Evolutionary conservation across 1,284 basidiomycete genomes (phyloP).

Genomic region (Ustilago cynodontis): DNA sequence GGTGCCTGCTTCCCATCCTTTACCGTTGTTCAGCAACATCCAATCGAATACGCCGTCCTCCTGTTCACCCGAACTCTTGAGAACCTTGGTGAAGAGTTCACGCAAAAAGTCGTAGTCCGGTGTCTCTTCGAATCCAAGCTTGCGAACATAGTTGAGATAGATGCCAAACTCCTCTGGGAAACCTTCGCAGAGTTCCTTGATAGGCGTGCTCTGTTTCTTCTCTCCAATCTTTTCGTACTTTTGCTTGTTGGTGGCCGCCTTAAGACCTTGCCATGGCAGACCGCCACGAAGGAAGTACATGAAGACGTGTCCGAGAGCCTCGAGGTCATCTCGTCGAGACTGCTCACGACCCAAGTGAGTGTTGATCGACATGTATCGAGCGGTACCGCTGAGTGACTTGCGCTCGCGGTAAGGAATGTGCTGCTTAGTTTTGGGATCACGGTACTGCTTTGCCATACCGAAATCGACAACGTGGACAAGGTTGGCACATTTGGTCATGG

Average conservation of each 20-base stretch:
- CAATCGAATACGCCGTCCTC: constrained; percentile 92
- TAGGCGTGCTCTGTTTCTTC: constrained; percentile 96
- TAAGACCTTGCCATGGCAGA: constrained; percentile 94
- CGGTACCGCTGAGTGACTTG: constrained; percentile 88
- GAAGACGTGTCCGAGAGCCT: constrained; percentile 95
- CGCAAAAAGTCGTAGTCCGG: constrained; percentile 96
- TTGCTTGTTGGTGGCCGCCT: constrained; percentile 96
- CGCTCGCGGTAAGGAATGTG: constrained; percentile 96
- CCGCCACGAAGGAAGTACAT: constrained; percentile 95
- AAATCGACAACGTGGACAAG: constrained; percentile 90
- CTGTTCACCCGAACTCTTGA: constrained; percentile 86
- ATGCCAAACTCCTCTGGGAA: constrained; percentile 93
- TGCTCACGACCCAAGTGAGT: constrained; percentile 95
- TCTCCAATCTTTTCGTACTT: constrained; percentile 99
- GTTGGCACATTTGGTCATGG: constrained; percentile 86
- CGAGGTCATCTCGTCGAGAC: constrained; percentile 91
- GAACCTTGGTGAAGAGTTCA: constrained; percentile 88
- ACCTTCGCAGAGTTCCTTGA: constrained; percentile 91
- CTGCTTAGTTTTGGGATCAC: constrained; percentile 95
- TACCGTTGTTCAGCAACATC: constrained; percentile 88
- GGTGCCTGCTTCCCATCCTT: constrained; percentile 90
- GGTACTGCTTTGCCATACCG: constrained; percentile 97
- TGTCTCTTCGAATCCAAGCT: constrained; percentile 90
- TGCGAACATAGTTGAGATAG: constrained; percentile 87
- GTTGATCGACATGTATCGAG: constrained; percentile 97